A percentile compares a stretch with the other conserved stretches of the same genome.
Evolutionary conservation across 1,139 yeast genomes (phyloP).

Genomic region (Protomyces arabidopsidicola): DNA sequence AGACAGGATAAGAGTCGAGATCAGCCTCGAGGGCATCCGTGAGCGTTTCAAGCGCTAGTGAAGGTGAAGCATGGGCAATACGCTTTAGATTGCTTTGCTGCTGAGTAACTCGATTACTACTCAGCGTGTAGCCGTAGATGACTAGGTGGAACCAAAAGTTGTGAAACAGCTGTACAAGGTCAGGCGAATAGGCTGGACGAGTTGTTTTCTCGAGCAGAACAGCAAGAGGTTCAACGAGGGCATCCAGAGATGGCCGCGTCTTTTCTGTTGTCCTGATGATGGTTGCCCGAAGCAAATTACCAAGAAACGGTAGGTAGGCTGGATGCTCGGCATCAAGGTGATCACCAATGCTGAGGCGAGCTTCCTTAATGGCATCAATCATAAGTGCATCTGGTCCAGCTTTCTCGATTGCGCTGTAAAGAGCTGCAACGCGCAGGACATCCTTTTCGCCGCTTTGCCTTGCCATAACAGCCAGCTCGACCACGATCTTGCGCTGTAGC

Average conservation of each 20-base stretch:
- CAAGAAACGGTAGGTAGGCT: not conserved
- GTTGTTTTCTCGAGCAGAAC: not conserved
- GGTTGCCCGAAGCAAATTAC: slow-evolving; percentile 2
- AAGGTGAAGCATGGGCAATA: slow-evolving; percentile 86
- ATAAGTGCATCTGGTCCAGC: not conserved
- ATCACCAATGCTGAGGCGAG: not conserved
- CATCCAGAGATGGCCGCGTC: not conserved
- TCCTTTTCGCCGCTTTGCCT: slow-evolving; percentile 15
- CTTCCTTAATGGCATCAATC: not conserved
- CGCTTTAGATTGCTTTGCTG: slow-evolving; percentile 52
- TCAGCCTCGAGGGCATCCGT: slow-evolving; percentile 88
- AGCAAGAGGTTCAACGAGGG: slow-evolving; percentile 3
- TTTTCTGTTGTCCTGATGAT: not conserved
- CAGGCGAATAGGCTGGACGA: not conserved
- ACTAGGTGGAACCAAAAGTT: slow-evolving; percentile 94
- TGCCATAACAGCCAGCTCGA: slow-evolving; percentile 4
- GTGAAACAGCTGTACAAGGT: slow-evolving; percentile 50
- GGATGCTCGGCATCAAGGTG: not conserved
- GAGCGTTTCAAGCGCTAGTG: slow-evolving; percentile 81
- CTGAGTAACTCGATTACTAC: slow-evolving; percentile 52
- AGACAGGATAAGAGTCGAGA: slow-evolving; percentile 81
- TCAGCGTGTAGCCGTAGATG: slow-evolving; percentile 75
- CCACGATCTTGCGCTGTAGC: slow-evolving; percentile 4
- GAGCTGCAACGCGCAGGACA: not conserved
- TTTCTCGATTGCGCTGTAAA: not conserved